Evolutionary conservation across 2,329 filamentous ascomycete genomes (phyloP).

Genomic region (Zasmidium citrigriseum): DNA sequence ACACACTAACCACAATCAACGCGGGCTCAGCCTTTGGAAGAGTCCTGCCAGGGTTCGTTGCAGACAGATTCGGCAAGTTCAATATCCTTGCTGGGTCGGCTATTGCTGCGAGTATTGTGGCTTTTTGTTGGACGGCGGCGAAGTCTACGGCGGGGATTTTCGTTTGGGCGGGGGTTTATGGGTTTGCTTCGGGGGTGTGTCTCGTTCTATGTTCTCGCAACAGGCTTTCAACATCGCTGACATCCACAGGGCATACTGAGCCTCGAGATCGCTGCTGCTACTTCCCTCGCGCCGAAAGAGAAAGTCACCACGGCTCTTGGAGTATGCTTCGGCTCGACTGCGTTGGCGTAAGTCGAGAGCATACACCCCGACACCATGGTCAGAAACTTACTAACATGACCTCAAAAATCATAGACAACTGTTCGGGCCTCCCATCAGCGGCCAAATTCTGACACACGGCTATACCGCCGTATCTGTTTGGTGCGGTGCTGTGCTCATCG

Average conservation of each 20-base stretch:
- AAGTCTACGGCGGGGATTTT: conserved; percentile 25
- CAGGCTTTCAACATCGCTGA: background rate
- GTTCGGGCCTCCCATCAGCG: background rate
- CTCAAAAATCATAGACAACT: too few relatives aligned
- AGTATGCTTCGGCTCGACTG: background rate
- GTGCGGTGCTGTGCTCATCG: background rate
- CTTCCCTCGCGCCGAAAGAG: background rate
- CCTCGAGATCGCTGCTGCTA: background rate
- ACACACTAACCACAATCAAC: conserved; percentile 43
- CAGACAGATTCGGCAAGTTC: conserved; percentile 44
- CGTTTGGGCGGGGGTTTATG: conserved; percentile 40
- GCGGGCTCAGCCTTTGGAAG: conserved; percentile 43
- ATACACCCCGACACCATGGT: background rate
- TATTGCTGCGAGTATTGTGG: conserved; percentile 37
- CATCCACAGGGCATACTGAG: background rate
- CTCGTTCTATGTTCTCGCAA: background rate
- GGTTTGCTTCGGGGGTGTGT: conserved; percentile 44
- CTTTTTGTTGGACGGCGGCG: conserved; percentile 35
- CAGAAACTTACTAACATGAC: background rate
- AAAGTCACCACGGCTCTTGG: background rate
- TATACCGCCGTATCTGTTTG: background rate
- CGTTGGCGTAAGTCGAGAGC: background rate
- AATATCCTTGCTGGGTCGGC: conserved; percentile 42
- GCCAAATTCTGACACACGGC: background rate
- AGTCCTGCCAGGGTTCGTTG: conserved; percentile 41